Evolutionary conservation across 106 monocot species (phyloP).

Genomic region (Dactylorhiza incarnata): DNA sequence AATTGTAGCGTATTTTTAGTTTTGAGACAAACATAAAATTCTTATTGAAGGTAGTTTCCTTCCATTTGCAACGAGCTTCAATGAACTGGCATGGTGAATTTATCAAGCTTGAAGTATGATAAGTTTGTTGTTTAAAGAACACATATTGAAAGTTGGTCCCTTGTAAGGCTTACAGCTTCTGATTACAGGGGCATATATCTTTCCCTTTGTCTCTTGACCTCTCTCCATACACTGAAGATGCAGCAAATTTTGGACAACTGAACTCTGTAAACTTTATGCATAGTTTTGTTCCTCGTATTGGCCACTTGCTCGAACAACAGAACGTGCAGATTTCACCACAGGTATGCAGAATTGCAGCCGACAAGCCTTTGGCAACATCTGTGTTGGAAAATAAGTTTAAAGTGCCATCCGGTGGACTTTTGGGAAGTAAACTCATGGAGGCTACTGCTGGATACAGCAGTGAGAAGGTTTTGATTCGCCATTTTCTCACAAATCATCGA

Average conservation of each 20-base stretch:
- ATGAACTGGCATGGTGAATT: constrained; percentile 56
- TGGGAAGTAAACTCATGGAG: background rate
- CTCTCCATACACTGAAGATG: constrained; percentile 31
- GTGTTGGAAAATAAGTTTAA: constrained; percentile 5
- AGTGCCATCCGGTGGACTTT: constrained; percentile 5
- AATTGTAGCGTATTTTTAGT: background rate
- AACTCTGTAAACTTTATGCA: constrained; percentile 8
- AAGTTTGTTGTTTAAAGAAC: background rate
- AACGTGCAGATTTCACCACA: constrained; percentile 16
- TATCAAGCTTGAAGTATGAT: constrained; percentile 60
- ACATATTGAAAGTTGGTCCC: background rate
- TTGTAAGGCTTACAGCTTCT: background rate
- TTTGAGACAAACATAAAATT: background rate
- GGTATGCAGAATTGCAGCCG: constrained; percentile 12
- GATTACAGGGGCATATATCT: constrained; percentile 53
- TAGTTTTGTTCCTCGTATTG: constrained; percentile 10
- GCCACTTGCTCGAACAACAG: constrained; percentile 10
- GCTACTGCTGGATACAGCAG: background rate
- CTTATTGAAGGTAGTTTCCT: constrained; percentile 69
- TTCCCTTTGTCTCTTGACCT: constrained; percentile 56
- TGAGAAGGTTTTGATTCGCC: background rate
- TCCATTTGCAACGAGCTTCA: constrained; percentile 80
- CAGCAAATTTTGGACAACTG: constrained; percentile 15
- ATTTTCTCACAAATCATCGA: background rate
- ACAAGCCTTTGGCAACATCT: constrained; percentile 1